Base-by-base conservation (phyloP, 352 stramenopile genomes). In the Globisporangium barbulae region DNA sequence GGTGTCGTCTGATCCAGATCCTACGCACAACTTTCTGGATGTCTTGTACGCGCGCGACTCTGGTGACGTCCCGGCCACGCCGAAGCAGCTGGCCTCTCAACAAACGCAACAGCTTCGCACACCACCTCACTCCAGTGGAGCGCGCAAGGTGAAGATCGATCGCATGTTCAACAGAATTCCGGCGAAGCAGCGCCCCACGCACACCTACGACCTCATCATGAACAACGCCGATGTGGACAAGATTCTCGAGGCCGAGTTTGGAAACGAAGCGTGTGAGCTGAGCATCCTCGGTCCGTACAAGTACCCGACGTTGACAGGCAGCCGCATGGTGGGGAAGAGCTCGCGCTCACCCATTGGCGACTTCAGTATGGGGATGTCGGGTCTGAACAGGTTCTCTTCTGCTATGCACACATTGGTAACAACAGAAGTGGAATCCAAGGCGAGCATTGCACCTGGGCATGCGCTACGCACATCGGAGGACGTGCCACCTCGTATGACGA, bases 191-290 rank as follows among this genome's bases (percentile, higher is more conserved):
- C 15, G 41, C 9, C 30, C 47, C 28, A 69, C 63, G 5, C 30
- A 49, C 22, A 64, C 63, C 17, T 69, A 70, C 62, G 65, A 65
- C 44, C 65, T 71, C 44, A 78, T 78, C 39, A 68, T 75, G 44
- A 65, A 57, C 49, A 68, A 68, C 37, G 71, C 61, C 3, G 68
- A 75, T 25, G 61, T 62, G 5, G 71, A 75, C 19, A 61, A 68
- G 37, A 78, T 78, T 25, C 41, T 78, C 15, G 68, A 64, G 49
- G 62, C 65, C 5, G 65, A 75, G 41, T 75, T 73, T 62, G 71
- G 65, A 3, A 48, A 19, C 45, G 55, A 66, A 39, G 44, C 33
- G 13, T 71, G 72, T 41, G 71, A 77, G 35, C 44, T 78, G 1
- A 64, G 45, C 4, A 63, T 78, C 2, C 70, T 78, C 31, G 65